phyloP scores from a whole-genome alignment of 1,139 yeast genomes.

The Protomyces macrosporus region DNA sequence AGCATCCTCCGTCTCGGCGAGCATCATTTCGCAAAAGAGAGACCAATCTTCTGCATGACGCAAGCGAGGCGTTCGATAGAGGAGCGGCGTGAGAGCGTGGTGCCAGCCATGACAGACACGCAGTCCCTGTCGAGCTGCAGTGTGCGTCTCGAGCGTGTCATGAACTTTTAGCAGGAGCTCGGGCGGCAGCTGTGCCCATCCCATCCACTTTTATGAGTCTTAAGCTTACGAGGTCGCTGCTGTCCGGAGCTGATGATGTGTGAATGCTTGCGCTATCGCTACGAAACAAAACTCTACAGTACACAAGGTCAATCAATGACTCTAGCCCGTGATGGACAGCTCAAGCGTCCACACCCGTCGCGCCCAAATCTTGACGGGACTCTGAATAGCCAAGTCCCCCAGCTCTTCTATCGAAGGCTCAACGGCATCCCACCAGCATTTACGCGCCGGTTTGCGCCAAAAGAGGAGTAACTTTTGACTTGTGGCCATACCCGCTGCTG shows the following conservation, averaged over 20 bases:
- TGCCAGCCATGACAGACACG: not conserved
- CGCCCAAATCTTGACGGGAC: conserved; percentile 57
- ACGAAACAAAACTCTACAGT: too few relatives aligned
- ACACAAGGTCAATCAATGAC: too few relatives aligned
- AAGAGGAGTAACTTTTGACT: conserved; percentile 77
- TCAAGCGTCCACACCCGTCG: conserved; percentile 85
- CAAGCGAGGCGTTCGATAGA: not conserved
- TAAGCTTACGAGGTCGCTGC: too few relatives aligned
- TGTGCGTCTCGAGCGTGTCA: not conserved
- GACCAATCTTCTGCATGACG: not conserved
- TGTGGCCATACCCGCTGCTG: conserved; percentile 38
- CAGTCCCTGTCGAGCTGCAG: not conserved
- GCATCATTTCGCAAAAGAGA: not conserved
- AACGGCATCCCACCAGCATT: conserved; percentile 88
- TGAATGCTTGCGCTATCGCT: too few relatives aligned
- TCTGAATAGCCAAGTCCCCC: conserved; percentile 51
- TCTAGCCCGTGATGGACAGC: conserved; percentile 37
- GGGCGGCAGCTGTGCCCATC: not conserved
- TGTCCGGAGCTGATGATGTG: too few relatives aligned
- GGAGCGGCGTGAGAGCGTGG: not conserved
- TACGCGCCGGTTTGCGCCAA: conserved; percentile 98
- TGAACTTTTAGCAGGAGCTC: not conserved
- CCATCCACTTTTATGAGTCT: too few relatives aligned
- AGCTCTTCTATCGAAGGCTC: conserved; percentile 34
- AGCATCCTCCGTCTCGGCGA: not conserved